Base-by-base conservation (phyloP, 371 early-diverging fungal genomes). In the Syncephalastrum contaminatum region DNA sequence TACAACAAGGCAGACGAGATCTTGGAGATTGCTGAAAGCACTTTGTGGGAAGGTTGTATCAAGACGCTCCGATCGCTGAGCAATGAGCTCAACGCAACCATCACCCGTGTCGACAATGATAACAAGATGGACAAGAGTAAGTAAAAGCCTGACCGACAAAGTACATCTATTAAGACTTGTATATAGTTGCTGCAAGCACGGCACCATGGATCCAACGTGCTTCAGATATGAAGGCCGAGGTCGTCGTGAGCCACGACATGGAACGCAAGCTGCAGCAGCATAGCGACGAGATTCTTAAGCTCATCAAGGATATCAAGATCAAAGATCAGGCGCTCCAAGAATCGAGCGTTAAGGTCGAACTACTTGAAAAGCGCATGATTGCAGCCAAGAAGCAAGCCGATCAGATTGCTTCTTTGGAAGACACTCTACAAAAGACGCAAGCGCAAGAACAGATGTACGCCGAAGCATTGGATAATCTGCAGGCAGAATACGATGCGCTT, bases 201-300 rank as follows among this genome's bases (percentile, higher is more conserved):
- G 72, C 86, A 44, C 94, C 94, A 18, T 94, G 96, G 96, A 62
- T 83, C 39, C 72, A 73, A 56, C 82, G 95, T 2, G 90, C 94
- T n/a, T 81, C 84, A 44, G 81, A 84, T 40, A 79, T 93, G 70
- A 92, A 93, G 72, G 82, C 80, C 0, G 88, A 87, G 43, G 85
- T 88, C 25, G 74, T 86, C 13, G 74, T 91, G 42, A 92, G 91
- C 61, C 75, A 81, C 10, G 92, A 90, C 36, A 80, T 90, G 56
- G 86, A 91, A 61, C 83, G 82, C 30, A 86, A 89, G 66, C 69
- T 90, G n/a, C 88, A 88, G 50, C 80, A 86, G 18, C 83, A 87
- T 43, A 85, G 81, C 51, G 89, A 88, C 5, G 92, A 96, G 51
- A 86, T 94, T 24, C 54, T 85, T 25, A 84, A 83, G 36, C 67